Base-by-base conservation (phyloP, 192 early-diverging fungal genomes). In the Mortierella hygrophila region DNA sequence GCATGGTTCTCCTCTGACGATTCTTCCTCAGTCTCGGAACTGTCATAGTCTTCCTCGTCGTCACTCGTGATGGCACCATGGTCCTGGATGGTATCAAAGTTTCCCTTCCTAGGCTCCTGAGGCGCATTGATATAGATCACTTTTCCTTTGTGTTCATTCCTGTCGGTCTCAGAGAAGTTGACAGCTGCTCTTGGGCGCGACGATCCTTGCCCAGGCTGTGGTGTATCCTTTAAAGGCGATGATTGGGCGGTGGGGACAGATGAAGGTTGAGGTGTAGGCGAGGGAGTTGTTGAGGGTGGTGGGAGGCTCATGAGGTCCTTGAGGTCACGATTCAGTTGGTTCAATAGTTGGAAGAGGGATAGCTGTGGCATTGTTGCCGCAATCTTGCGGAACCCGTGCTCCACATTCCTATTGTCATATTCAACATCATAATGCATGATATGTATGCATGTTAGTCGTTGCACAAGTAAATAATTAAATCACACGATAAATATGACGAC, bases 81-180 rank as follows among this genome's bases (percentile, higher is more conserved):
- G 82, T 90, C 81, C 75, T 84, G 60, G 78, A 84, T 18, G 76
- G 57, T 75, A 82, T 85, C 52, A 82, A 81, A 84, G 44, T 84
- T 84, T 18, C 74, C 40, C 26, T n/a, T 54, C 4, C 57, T 63
- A 63, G 47, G 35, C 21, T 41, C 21, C 26, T 47, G 41, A 16
- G 77, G 72, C 16, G 77, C 60, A 46, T 84, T 32, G 18, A 84
- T 68, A 38, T 79, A 84, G 37, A 84, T 75, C 6, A 84, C 44
- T 52, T 71, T 78, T 37, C 37, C 49, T 10, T 75, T 75, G n/a
- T 69, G 47, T 46, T 72, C 49, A 3, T 18, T 8, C 44, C 42
- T 46, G 16, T 46, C 26, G n/a, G 2, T 29, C 26, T 72, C 42
- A 5, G 46, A 6, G 52, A 49, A 49, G 71, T 13, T 20, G 4